A percentile compares a stretch with the other conserved stretches of the same genome.
Evolutionary conservation across 1,139 yeast species (phyloP).

Genomic region (Hanseniaspora uvarum): DNA sequence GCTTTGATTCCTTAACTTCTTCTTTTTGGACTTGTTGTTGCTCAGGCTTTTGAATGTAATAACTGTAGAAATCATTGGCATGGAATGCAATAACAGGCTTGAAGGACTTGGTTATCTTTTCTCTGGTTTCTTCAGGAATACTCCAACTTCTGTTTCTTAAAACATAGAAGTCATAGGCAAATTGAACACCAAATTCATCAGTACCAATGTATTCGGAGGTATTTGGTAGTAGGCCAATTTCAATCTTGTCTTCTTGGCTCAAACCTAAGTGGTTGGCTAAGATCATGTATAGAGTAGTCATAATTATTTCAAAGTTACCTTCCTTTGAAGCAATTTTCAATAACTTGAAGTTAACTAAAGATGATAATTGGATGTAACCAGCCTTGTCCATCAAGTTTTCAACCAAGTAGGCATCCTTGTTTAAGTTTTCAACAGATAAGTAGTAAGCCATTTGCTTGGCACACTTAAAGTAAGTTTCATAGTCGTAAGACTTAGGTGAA

Average conservation of each 20-base stretch:
- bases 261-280: conserved; percentile 24
- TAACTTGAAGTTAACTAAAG: conserved; percentile 30
- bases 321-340: conserved; percentile 30
- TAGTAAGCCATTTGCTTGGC: conserved; percentile 74
- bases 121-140: not conserved
- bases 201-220: conserved; percentile 9
- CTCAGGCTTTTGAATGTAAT: conserved; percentile 11
- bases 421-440: conserved; percentile 72
- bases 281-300: conserved; percentile 32
- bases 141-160: conserved; percentile 7
- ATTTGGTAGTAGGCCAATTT: conserved; percentile 22
- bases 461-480: conserved; percentile 32
- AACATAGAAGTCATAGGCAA: conserved; percentile 15
- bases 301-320: conserved; percentile 28
- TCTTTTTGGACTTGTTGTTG: not conserved
- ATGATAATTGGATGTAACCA: conserved; percentile 29
- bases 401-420: conserved; percentile 27
- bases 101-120: conserved; percentile 6
- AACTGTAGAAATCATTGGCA: conserved; percentile 14
- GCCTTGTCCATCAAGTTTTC: conserved; percentile 26
- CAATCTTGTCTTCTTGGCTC: conserved; percentile 25
- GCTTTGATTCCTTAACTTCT: not conserved
- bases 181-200: conserved; percentile 10
- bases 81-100: conserved; percentile 5
- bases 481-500: conserved; percentile 23